Evolutionary conservation across 306 rosid genomes (phyloP), one percentile per base, ranked within the genome.

Genomic region (Pachyrhizus erosus): DNA sequence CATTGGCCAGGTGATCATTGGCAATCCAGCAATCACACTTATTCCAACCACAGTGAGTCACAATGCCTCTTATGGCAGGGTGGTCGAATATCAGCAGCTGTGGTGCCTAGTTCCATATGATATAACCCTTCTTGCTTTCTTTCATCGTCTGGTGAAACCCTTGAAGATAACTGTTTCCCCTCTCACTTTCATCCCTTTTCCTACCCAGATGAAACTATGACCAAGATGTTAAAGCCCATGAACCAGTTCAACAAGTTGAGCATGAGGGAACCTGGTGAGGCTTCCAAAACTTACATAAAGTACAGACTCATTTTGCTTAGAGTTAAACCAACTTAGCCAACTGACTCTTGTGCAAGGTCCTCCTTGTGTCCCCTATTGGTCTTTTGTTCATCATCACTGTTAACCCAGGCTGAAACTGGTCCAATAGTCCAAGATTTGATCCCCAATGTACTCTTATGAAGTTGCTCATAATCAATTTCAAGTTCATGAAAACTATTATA

Each of bases 251-350:
- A 83, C 60, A 70, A 83, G n/a, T 18, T 83, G 79, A 58, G 58
- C 39, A 46, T 34, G 1, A 23, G 49, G 3, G 2, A 77, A 60
- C 68, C 58, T 77, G 1, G 60, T 46, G 2, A 77, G 21, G 68
- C 86, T 83, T 42, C 86, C 86, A 46, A 83, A 83, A 83, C 73
- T 77, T 7, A 83, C 79, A 60, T 83, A 83, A n/a, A 76, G 14
- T 0, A 83, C 86, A 70, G 86, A 77, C 5, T 60, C 78, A 45
- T 76, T 4, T 13, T 29, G 39, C 74, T 76, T 83, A 0, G 86
- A 77, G 55, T 77, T 60, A 34, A 83, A 82, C 79, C 86, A 83
- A n/a, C 5, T 83, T 26, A 83, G 6, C 68, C 61, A 60, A 10
- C 74, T 60, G 82, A 13, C 14, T 60, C 68, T 57, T 46, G 0